phyloP scores from a whole-genome alignment of 2,329 filamentous ascomycete species.

The Aspergillus novoparasiticus region DNA sequence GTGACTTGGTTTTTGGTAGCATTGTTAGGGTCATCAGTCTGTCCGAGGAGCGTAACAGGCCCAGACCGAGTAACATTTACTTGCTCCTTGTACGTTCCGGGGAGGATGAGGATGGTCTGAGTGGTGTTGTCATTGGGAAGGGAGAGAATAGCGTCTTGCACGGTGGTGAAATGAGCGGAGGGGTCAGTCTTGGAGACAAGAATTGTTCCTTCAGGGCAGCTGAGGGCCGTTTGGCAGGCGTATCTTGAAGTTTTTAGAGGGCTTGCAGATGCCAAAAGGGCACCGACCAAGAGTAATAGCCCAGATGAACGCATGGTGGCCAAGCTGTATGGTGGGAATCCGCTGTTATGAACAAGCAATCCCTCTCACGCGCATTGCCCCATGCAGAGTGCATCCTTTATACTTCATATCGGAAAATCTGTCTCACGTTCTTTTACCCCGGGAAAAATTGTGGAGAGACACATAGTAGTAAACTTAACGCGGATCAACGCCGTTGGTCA shows the following conservation, averaged over 20 bases:
- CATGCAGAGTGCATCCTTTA: neutral
- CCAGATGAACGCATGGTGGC: neutral
- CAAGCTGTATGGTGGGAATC: too few relatives aligned
- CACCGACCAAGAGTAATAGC: constrained; percentile 14
- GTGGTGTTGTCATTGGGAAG: constrained; percentile 49
- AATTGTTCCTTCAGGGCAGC: constrained; percentile 32
- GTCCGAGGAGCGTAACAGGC: constrained; percentile 64
- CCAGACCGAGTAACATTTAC: constrained; percentile 66
- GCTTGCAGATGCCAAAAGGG: constrained; percentile 10
- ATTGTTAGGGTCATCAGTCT: constrained; percentile 52
- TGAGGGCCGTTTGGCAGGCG: constrained; percentile 27
- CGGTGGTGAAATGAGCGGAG: constrained; percentile 35
- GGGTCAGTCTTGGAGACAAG: constrained; percentile 29
- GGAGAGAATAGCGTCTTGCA: constrained; percentile 53
- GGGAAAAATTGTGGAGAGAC: constrained; percentile 19
- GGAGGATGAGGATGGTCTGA: constrained; percentile 61
- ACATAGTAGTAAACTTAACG: neutral
- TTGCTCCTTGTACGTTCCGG: constrained; percentile 65
- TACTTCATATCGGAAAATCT: constrained; percentile 14
- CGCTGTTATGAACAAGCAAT: constrained; percentile 9
- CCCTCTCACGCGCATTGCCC: neutral
- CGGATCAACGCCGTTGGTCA: neutral
- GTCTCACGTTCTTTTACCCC: neutral
- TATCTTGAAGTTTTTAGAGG: constrained; percentile 15
- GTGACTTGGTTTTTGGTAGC: constrained; percentile 56